phyloP scores from a whole-genome alignment of 2,329 filamentous ascomycete species.

The Torrubiellomyces zombiae region DNA sequence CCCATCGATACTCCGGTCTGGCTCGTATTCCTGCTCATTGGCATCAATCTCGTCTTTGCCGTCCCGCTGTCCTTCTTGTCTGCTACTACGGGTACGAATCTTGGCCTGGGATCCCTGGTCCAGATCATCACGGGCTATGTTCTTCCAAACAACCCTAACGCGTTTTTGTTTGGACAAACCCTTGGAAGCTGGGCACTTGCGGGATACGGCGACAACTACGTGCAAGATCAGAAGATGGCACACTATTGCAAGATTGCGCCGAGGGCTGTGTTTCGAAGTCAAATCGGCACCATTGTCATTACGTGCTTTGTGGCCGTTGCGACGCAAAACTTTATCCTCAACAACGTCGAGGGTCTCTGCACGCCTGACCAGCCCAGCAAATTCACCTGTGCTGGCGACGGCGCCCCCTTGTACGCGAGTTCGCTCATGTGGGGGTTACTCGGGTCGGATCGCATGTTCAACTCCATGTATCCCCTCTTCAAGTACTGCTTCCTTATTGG shows the following conservation, averaged over 20 bases:
- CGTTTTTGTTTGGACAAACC: conserved; percentile 11
- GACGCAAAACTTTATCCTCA: conserved; percentile 24
- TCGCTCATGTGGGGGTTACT: conserved; percentile 30
- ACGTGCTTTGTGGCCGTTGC: conserved; percentile 29
- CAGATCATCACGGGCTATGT: conserved; percentile 20
- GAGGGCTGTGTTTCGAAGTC: conserved; percentile 27
- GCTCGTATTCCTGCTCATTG: conserved; percentile 24
- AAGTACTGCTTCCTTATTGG: conserved; percentile 25
- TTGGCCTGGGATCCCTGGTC: conserved; percentile 23
- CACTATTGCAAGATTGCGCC: conserved; percentile 34
- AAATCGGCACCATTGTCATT: conserved; percentile 26
- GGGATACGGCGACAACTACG: conserved; percentile 23
- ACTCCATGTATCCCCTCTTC: conserved; percentile 22
- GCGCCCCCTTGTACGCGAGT: conserved; percentile 24
- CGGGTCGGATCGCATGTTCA: conserved; percentile 29
- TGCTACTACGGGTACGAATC: conserved; percentile 26
- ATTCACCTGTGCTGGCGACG: conserved; percentile 30
- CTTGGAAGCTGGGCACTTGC: conserved; percentile 8
- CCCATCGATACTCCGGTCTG: conserved; percentile 16
- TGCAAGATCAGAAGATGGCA: conserved; percentile 32
- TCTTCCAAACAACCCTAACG: conserved; percentile 9
- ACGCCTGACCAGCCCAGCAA: conserved; percentile 17
- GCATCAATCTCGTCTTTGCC: conserved; percentile 21
- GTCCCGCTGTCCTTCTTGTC: conserved; percentile 26
- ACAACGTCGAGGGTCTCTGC: conserved; percentile 15